A percentile compares a stretch with the other conserved stretches of the same genome.
phyloP scores from a whole-genome alignment of 768 basidiomycete species.

The Suillus lakei region DNA sequence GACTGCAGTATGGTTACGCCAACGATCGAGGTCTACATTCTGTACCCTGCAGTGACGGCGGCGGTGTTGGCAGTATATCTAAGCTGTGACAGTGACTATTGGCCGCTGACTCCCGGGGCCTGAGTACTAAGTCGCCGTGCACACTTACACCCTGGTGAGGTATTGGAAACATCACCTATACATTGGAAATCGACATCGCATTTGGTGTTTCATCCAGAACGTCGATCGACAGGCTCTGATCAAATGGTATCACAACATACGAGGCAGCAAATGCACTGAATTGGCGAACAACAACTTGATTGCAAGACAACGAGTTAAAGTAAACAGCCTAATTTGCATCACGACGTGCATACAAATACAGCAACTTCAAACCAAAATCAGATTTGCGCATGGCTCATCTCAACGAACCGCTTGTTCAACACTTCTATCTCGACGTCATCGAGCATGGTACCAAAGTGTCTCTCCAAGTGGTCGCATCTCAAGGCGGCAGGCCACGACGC shows the following conservation, averaged over 20 bases:
- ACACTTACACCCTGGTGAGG: background rate
- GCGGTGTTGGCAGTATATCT: no score
- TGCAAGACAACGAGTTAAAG: background rate
- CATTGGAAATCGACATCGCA: no score
- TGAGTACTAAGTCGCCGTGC: background rate
- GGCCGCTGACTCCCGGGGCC: background rate
- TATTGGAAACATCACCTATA: no score
- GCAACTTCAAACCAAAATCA: background rate
- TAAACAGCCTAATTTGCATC: background rate
- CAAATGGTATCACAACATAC: no score
- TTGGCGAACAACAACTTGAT: background rate
- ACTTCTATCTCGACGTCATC: slow-evolving; percentile 6
- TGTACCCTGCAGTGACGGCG: no score
- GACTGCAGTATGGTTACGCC: background rate
- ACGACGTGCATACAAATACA: background rate
- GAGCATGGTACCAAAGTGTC: background rate
- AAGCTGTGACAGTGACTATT: no score
- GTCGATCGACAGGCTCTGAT: no score
- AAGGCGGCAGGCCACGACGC: slow-evolving; percentile 2
- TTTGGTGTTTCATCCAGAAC: no score
- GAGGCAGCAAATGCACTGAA: background rate
- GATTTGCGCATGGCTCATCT: background rate
- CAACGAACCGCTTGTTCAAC: slow-evolving; percentile 1
- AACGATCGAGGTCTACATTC: background rate
- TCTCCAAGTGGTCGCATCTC: slow-evolving; percentile 1